These are phyloP conservation scores for Mucor mucedo DNA, from an alignment of 371 early-diverging fungal genomes.

Conservation along the genomic window DNA sequence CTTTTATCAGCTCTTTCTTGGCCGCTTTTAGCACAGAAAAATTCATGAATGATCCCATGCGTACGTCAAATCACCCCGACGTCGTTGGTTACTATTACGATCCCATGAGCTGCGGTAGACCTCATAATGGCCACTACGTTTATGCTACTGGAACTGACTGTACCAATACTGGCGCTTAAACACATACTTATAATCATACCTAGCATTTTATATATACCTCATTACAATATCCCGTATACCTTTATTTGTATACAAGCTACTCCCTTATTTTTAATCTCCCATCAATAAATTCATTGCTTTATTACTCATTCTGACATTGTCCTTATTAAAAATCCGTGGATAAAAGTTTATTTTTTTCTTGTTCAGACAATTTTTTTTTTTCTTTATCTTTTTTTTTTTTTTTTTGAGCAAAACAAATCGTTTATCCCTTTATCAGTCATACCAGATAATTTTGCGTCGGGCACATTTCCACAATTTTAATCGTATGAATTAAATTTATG, in stretches of 20 bases:
- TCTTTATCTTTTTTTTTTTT: too few species aligned
- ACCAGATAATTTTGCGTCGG: too few species aligned
- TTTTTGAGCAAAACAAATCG: too few species aligned
- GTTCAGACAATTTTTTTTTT: too few species aligned
- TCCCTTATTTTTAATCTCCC: background rate
- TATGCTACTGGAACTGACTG: slow-evolving; percentile 22
- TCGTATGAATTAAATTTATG: too few species aligned
- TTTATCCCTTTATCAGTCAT: too few species aligned
- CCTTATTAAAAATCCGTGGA: too few species aligned
- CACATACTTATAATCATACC: background rate
- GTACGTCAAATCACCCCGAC: slow-evolving; percentile 42
- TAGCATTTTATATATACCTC: background rate
- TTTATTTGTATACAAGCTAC: background rate
- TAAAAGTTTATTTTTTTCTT: too few species aligned
- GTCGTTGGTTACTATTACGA: slow-evolving; percentile 45
- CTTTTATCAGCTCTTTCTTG: slow-evolving; percentile 10
- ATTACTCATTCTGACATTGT: too few species aligned
- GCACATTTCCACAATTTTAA: too few species aligned
- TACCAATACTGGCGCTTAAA: slow-evolving; percentile 16
- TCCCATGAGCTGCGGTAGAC: slow-evolving; percentile 40
- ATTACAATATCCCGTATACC: background rate
- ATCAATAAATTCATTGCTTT: background rate
- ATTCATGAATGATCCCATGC: slow-evolving; percentile 44
- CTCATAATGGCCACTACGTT: slow-evolving; percentile 4
- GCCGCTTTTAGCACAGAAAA: slow-evolving; percentile 24